Evolutionary conservation across 1,284 basidiomycete genomes (phyloP).

Genomic region (Microbotryomycetes sp.): DNA sequence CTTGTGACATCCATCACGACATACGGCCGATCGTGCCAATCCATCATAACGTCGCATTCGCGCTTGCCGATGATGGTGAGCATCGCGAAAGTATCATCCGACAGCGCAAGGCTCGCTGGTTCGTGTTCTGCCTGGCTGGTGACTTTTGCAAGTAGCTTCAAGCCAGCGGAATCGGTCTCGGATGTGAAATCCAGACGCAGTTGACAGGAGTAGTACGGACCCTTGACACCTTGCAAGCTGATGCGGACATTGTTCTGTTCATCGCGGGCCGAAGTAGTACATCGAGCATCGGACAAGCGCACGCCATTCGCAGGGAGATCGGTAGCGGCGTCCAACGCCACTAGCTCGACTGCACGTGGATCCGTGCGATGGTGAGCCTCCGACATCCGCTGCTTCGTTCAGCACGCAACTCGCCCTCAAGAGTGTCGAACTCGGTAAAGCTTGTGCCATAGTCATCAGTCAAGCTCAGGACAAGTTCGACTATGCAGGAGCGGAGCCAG

Average conservation of each 20-base stretch:
- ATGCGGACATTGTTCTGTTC: not conserved
- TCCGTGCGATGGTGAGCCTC: no score
- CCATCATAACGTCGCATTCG: not conserved
- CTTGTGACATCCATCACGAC: not conserved
- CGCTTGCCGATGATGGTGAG: not conserved
- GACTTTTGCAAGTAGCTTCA: no score
- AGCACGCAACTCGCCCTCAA: conserved; percentile 18
- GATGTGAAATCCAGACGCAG: no score
- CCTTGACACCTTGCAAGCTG: not conserved
- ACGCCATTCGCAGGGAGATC: no score
- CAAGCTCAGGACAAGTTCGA: conserved; percentile 16
- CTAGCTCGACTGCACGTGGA: not conserved
- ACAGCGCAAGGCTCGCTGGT: no score
- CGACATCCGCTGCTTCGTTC: no score
- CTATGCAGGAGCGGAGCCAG: no score
- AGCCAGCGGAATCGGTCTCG: no score
- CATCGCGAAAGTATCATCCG: no score
- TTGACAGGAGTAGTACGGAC: not conserved
- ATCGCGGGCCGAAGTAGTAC: not conserved
- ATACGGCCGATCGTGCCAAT: not conserved
- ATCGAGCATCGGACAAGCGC: not conserved
- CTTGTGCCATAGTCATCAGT: conserved; percentile 28
- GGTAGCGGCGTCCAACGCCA: not conserved
- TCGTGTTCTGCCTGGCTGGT: no score
- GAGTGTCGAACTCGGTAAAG: conserved; percentile 12